Base-by-base conservation (phyloP, 345 rosid genomes). In the Aquilaria yunnanensis region DNA sequence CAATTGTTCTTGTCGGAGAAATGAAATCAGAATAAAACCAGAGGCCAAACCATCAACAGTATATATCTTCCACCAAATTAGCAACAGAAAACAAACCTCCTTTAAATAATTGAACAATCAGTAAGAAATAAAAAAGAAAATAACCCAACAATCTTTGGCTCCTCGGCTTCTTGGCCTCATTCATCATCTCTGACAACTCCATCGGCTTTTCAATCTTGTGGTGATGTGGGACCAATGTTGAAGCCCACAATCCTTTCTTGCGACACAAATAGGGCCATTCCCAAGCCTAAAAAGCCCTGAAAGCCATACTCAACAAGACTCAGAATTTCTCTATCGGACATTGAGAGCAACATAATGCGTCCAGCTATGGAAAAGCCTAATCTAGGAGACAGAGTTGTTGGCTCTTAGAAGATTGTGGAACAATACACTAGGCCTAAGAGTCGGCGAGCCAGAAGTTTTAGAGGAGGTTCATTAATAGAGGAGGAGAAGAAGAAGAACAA, bases 341-440 rank as follows among this genome's bases (percentile, higher is more conserved):
- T 56, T 52, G 82, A 74, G 61, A 79, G 45, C 66, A 69, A 47
- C 50, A 72, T 75, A 71, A 77, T 80, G 79, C 72, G 86, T 6
- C 61, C 75, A 61, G 32, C 71, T 6, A 50, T 72, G 16, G 76
- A 58, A 68, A 72, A 75, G 58, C 72, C 84, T 47, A 90, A 78
- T 68, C 71, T 78, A 2, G 81, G 81, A 31, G 90, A 76, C 68
- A 65, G 71, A 5, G 75, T 68, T 0, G 60, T 60, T 33, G 78
- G 78, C 67, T 66, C 77, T 60, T 78, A 74, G 47, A 74, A 74
- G 73, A 66, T 62, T 30, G 74, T 58, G 59, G 86, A 86, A 72
- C 91, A 81, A 70, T 75, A 75, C 56, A 72, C 82, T 43, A 68
- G 80, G 75, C 86, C 84, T 10, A 52, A 34, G 78, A 70, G 76